Base-by-base conservation (phyloP, 805 yeast genomes). In the Allodekkera sacchari region DNA sequence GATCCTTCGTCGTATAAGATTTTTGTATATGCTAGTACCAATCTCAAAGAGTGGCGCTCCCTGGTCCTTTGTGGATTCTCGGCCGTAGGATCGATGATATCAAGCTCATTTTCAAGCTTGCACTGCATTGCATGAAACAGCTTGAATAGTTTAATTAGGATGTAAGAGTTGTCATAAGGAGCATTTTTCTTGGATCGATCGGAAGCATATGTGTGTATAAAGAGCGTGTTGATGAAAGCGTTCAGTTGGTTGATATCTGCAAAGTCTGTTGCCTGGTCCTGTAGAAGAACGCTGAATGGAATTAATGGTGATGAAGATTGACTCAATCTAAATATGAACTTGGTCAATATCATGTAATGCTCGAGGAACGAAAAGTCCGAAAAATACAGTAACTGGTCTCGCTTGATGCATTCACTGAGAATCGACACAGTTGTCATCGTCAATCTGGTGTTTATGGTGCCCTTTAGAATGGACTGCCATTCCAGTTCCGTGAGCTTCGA, bases 361-460 rank as follows among this genome's bases (percentile, higher is more conserved):
- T 58, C 64, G 5, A 54, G 39, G 28, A 72, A 56, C 33, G 72
- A 68, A 66, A 73, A 72, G 51, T 72, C 78, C 24, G 69, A 68
- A 18, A 72, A 58, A 59, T 66, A 64, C n/a, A 72, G 41, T 10
- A 57, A 30, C 48, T 71, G 79, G 42, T 67, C 63, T 24, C 76
- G 49, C 27, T 53, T 55, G 22, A 72, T 52, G 42, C 76, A 68
- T 28, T 63, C 59, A 27, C 52, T 54, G 18, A 72, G 47, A 17
- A 72, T 63, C 23, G 66, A 73, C 2, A 72, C 62, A 30, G 59
- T 53, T n/a, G n/a, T n/a, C n/a, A n/a, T n/a, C n/a, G n/a, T n/a
- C 18, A 48, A 16, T 12, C 39, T 37, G 0, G 56, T 47, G 20
- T 41, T 35, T 9, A 40, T 42, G n/a, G n/a, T n/a, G 19, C 52